Percentiles rank a stretch among this genome's conserved stretches.
Evolutionary conservation across 768 basidiomycete species (phyloP).

Genomic region (Mycena haematopus): DNA sequence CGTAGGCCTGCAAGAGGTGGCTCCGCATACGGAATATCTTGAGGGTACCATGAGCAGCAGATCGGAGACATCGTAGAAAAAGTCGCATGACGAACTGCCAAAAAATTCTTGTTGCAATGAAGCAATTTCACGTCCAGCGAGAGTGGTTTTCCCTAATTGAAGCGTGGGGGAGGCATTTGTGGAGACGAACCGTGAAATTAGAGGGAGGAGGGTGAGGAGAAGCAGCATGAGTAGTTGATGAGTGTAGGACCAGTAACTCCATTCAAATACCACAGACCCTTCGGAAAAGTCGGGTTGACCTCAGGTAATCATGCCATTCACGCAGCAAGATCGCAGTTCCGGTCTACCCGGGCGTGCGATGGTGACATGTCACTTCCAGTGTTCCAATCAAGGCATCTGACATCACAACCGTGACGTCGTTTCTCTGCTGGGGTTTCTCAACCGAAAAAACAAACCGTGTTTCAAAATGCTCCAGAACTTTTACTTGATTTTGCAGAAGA

Average conservation of each 20-base stretch:
- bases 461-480: too few species aligned
- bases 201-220: not conserved
- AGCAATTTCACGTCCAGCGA: slow-evolving; percentile 1
- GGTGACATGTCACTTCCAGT: too few species aligned
- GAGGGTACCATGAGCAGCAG: not conserved
- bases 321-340: not conserved
- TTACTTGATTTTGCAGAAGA: too few species aligned
- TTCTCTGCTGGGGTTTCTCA: too few species aligned
- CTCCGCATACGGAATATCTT: not conserved
- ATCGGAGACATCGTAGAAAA: not conserved
- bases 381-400: too few species aligned
- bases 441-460: too few species aligned
- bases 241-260: not conserved
- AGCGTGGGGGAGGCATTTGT: not conserved
- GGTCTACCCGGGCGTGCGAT: not conserved
- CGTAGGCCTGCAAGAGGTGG: not conserved
- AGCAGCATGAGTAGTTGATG: slow-evolving; percentile 2
- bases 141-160: slow-evolving; percentile 5
- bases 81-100: not conserved
- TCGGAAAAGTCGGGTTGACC: not conserved
- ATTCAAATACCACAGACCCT: not conserved
- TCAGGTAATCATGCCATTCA: too few species aligned
- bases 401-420: too few species aligned
- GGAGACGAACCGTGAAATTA: not conserved
- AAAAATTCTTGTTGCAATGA: not conserved